Evolutionary conservation across 2,329 filamentous ascomycete genomes (phyloP), one percentile per base, ranked within the genome.

Genomic region (Aspergillus sp.): DNA sequence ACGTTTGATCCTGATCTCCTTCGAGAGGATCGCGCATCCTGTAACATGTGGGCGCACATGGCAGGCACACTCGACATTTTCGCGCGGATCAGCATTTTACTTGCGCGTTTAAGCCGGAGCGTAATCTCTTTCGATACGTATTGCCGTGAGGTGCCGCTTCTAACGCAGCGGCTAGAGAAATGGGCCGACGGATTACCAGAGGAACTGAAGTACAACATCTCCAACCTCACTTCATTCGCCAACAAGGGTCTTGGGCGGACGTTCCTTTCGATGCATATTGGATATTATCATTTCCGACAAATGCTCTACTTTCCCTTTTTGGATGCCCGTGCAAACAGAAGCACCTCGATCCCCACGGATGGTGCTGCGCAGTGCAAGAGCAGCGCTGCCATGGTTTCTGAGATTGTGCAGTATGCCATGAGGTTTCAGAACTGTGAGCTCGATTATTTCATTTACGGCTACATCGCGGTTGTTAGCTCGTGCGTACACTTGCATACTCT

Each of bases 221-320:
- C 49, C 10, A 56, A 59, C 22, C 45, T 59, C 3, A 47, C 44
- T 15, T 48, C 46, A 13, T 46, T 53, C 7, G 51, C 49, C 1
- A 49, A 44, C 15, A 47, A 52, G 37, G 25, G 49, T 1, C 51
- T 60, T 33, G 54, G 57, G 4, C 48, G 53, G 37, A 57, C 53
- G 0, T 59, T 57, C 23, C 39, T 59, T 7, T 47, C 54, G 6
- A 59, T 59, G 57, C 57, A 59, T 44, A 56, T 59, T 41, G 54
- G 51, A 1, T 54, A 50, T 42, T 49, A 56, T 19, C 57, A 58
- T 33, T 57, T 59, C 25, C 49, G 49, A 5, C 56, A 60, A 32
- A 57, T 60, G 49, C 51, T 60, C 4, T 52, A 56, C 20, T 60
- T 58, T 25, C 57, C 56, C 2, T 58, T 57, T 13, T 46, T 60